Conservation (phyloP, 2,329 filamentous ascomycete genomes). For the Fusarium torulosum region DNA sequence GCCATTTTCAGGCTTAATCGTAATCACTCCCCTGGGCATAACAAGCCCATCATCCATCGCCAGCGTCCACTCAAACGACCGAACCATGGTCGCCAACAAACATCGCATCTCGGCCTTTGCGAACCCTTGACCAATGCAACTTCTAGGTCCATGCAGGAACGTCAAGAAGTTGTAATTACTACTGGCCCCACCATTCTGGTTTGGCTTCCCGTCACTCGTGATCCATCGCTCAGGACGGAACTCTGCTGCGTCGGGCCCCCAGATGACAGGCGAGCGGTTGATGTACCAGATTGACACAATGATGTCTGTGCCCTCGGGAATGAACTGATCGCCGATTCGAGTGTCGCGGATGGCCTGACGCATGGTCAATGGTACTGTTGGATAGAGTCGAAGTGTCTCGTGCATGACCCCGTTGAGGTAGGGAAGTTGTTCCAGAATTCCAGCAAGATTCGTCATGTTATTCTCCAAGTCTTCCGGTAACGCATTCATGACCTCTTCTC, state of each 20-base stretch:
- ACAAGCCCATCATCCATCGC: constrained; percentile 71
- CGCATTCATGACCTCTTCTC: constrained; percentile 23
- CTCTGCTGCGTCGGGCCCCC: constrained; percentile 74
- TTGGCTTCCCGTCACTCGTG: constrained; percentile 62
- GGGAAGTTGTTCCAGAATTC: constrained; percentile 71
- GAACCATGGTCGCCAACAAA: constrained; percentile 75
- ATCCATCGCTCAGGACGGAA: constrained; percentile 80
- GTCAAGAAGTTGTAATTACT: constrained; percentile 81
- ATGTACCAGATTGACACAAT: constrained; percentile 69
- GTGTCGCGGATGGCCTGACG: constrained; percentile 70
- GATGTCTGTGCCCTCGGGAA: constrained; percentile 75
- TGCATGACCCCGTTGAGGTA: constrained; percentile 77
- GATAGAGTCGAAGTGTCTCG: constrained; percentile 76
- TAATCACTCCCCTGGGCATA: constrained; percentile 72
- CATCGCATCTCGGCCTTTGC: constrained; percentile 81
- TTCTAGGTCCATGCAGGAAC: constrained; percentile 84
- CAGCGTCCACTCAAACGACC: constrained; percentile 68
- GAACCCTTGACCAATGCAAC: constrained; percentile 83
- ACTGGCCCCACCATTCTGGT: constrained; percentile 73
- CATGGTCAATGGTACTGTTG: constrained; percentile 74
- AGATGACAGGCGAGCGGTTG: constrained; percentile 72
- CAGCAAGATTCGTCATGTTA: constrained; percentile 55
- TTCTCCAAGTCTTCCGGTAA: constrained; percentile 1
- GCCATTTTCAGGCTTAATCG: constrained; percentile 74
- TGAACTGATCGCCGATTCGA: constrained; percentile 66